These are phyloP conservation scores for Margaritispora aquatica DNA, from an alignment of 495 filamentous ascomycete species.

Conservation along the genomic window DNA sequence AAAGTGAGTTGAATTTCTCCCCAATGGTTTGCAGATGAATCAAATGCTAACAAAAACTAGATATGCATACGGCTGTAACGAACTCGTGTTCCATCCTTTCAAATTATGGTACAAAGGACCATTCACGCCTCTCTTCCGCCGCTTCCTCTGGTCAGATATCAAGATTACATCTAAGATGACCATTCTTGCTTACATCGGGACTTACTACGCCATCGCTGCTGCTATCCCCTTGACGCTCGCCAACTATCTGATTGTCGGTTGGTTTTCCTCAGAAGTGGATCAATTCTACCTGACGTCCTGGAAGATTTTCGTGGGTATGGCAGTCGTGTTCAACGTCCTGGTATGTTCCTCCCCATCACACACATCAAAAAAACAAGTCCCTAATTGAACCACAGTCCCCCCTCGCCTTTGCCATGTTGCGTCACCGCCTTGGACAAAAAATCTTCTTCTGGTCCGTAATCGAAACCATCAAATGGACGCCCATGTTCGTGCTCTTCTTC, in stretches of 20 bases:
- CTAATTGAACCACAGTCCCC: constrained; percentile 3
- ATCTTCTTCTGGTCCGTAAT: constrained; percentile 29
- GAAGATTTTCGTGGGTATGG: constrained; percentile 41
- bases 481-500: constrained; percentile 55
- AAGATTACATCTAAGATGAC: constrained; percentile 49
- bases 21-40: constrained; percentile 20
- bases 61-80: constrained; percentile 39
- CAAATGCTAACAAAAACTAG: neutral
- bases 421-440: constrained; percentile 13
- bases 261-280: constrained; percentile 41
- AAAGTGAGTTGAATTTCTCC: constrained; percentile 65
- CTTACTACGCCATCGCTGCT: constrained; percentile 62
- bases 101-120: constrained; percentile 38
- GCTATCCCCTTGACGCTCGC: constrained; percentile 55
- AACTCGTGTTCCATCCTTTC: constrained; percentile 52
- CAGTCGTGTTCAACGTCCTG: constrained; percentile 30
- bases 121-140: constrained; percentile 48
- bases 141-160: constrained; percentile 44
- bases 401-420: constrained; percentile 11
- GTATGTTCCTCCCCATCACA: neutral
- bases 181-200: constrained; percentile 56
- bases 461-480: constrained; percentile 57
- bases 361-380: neutral
- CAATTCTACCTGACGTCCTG: constrained; percentile 46
- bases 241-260: constrained; percentile 53